Base-by-base conservation (phyloP, 2,329 filamentous ascomycete species). In the Venturia oleaginea region DNA sequence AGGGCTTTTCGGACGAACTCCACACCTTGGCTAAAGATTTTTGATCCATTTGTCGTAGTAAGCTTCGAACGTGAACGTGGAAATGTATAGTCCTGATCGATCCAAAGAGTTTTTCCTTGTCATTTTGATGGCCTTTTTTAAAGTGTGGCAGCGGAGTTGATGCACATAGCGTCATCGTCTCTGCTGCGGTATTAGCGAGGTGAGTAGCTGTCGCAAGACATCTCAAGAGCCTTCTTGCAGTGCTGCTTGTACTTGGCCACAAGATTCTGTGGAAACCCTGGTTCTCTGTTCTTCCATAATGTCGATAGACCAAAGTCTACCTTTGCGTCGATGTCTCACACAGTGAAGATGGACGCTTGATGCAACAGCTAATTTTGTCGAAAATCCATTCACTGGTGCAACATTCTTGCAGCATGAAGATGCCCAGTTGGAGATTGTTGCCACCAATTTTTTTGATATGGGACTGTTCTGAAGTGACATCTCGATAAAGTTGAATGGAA, bases 121-220 rank as follows among this genome's bases (percentile, higher is more conserved):
- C 46, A 54, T 54, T 54, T 54, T 54, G 13, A 27, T 54, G 46
- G n/a, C 46, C 46, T 54, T 54, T 54, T 54, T 22, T 54, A 8
- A 54, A 5, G 46, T 54, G 46, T 22, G 46, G 46, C 13, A 22
- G n/a, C 4, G 46, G 27, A 22, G 46, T 54, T 54, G 46, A 54
- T 13, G 27, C 46, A 54, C 4, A 8, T 54, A 22, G n/a, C 46
- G 13, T 54, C 46, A 54, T 13, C 46, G n/a, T 54, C 34, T 37
- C 34, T 37, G 10, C 34, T 13, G 46, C 46, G n/a, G 46, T 22
- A 54, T 22, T 22, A 8, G 13, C 13, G 13, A 27, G 46, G 4
- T 13, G n/a, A 54, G 46, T 22, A 54, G 8, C 13, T 54, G 27
- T 22, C 27, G 13, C 46, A 4, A 54, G 13, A 54, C n/a, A 5